Base-by-base conservation (phyloP, 192 early-diverging fungal genomes). In the Diversispora epigaea region DNA sequence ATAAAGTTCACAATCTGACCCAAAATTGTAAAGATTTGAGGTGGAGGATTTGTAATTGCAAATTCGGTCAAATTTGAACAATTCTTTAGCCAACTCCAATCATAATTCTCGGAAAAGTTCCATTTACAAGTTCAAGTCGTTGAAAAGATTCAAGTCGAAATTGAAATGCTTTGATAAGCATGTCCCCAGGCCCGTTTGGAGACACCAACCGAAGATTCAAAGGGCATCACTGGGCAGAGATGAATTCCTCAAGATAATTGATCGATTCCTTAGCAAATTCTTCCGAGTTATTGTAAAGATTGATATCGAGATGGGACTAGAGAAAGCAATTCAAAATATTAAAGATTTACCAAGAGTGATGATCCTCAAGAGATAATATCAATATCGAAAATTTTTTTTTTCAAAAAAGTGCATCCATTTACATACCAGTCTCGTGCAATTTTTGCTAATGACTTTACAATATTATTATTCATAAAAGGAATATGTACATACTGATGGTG, bases 111-210 rank as follows among this genome's bases (percentile, higher is more conserved):
- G n/a, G n/a, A n/a, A 17, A 71, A 71, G 25, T 71, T 57, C 68
- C 68, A 71, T 56, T 71, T 71, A 71, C 68, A 71, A 71, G 68
- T 57, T 71, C 68, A 56, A 71, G 52, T 19, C 55, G 68, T 71
- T 56, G 32, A n/a, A 71, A 71, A 17, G 52, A 57, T 57, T 71
- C 68, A 44, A 15, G 68, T 7, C 21, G 50, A 14, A 54, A 71
- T 22, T 57, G 68, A 71, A 71, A 57, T 40, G 19, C 56, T 54
- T 71, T 32, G 25, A 71, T 43, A 15, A 71, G 68, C 40, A 3
- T 39, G 39, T 55, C 56, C 25, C 68, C 68, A 39, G 68, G 50
- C 44, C 68, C 68, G 19, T 57, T 71, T 43, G 21, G 7, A 71
- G 56, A 71, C 22, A 71, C 68, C 52, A 71, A 57, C 17, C 68